Conservation (phyloP, 1,284 basidiomycete genomes). For the Sporisorium sorghi region DNA sequence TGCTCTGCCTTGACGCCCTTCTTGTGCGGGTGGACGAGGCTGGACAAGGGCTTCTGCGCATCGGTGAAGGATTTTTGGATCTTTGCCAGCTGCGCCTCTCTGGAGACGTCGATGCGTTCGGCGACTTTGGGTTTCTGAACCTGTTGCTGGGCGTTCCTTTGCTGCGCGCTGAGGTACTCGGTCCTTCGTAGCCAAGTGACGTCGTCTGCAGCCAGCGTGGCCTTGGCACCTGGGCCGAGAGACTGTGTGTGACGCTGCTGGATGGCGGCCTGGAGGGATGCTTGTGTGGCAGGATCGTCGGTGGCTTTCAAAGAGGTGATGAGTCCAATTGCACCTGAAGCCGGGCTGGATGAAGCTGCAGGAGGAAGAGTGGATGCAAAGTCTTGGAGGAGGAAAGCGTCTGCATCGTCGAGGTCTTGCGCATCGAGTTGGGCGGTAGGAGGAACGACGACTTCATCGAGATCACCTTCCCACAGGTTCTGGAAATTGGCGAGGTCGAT, state of each 20-base stretch:
- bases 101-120: slow-evolving; percentile 57
- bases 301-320: slow-evolving; percentile 41
- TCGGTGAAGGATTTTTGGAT: slow-evolving; percentile 63
- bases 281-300: slow-evolving; percentile 32
- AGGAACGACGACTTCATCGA: slow-evolving; percentile 35
- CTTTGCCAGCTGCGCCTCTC: slow-evolving; percentile 59
- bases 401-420: slow-evolving; percentile 55
- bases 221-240: slow-evolving; percentile 47
- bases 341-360: slow-evolving; percentile 22
- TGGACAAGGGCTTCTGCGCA: slow-evolving; percentile 52
- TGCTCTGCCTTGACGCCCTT: slow-evolving; percentile 59
- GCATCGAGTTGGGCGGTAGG: slow-evolving; percentile 30
- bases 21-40: slow-evolving; percentile 64
- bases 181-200: slow-evolving; percentile 68
- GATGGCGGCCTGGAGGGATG: slow-evolving; percentile 36
- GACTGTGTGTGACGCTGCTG: slow-evolving; percentile 51
- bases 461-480: slow-evolving; percentile 62
- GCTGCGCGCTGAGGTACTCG: slow-evolving; percentile 65
- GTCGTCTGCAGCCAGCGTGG: slow-evolving; percentile 51
- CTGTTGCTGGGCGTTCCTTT: slow-evolving; percentile 50
- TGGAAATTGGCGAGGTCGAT: slow-evolving; percentile 64
- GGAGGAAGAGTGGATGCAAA: slow-evolving; percentile 47
- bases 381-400: slow-evolving; percentile 64
- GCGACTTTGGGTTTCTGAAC: slow-evolving; percentile 44
- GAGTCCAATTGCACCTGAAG: slow-evolving; percentile 35